These are phyloP conservation scores for Coniophora puteana DNA, from an alignment of 1,284 basidiomycete genomes.

Conservation along the genomic window DNA sequence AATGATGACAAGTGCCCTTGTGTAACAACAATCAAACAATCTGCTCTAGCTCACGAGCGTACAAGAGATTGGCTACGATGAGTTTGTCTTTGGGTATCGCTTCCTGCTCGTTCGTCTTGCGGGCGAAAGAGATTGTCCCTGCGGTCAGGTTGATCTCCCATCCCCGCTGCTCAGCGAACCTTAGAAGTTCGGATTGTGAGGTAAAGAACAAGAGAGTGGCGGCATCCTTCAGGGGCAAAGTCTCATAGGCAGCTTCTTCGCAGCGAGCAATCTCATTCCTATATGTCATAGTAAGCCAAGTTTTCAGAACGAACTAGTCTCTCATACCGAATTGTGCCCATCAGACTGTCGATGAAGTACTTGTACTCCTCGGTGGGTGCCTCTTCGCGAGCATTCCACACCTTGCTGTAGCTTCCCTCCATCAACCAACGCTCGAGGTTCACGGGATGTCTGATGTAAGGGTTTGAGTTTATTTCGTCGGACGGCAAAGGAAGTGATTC, in stretches of 20 bases:
- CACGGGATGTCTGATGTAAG: conserved; percentile 82
- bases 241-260: conserved; percentile 88
- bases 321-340: conserved; percentile 85
- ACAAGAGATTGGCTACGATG: conserved; percentile 69
- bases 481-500: conserved; percentile 85
- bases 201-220: conserved; percentile 88
- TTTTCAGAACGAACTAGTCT: conserved; percentile 1
- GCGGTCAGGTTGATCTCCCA: conserved; percentile 69
- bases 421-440: conserved; percentile 97
- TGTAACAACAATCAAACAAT: conserved; percentile 54
- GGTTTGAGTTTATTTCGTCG: conserved; percentile 70
- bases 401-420: conserved; percentile 98
- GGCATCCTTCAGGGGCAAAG: conserved; percentile 84
- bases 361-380: conserved; percentile 86
- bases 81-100: conserved; percentile 83
- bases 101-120: conserved; percentile 71
- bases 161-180: conserved; percentile 73
- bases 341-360: conserved; percentile 86
- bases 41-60: conserved; percentile 84
- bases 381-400: conserved; percentile 92
- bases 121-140: conserved; percentile 59
- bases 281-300: conserved; percentile 5
- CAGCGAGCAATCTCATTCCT: conserved; percentile 94
- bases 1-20: conserved; percentile 1
- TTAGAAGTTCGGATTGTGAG: conserved; percentile 69